These are phyloP conservation scores for Apiospora hydei DNA, from an alignment of 2,329 filamentous ascomycete species.

Conservation along the genomic window DNA sequence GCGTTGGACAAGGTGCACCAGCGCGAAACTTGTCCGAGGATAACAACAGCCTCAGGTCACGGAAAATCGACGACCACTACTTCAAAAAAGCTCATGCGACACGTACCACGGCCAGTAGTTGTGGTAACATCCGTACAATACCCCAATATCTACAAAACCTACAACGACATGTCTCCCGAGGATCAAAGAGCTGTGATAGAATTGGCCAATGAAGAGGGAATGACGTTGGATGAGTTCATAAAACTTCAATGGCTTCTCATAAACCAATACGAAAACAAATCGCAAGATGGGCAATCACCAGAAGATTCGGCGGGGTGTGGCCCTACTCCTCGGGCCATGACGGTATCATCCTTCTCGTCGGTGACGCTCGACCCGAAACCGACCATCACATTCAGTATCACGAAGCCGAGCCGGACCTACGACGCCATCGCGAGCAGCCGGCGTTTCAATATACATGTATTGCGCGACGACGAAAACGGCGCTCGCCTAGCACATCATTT, in stretches of 20 bases:
- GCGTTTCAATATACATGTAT: constrained; percentile 63
- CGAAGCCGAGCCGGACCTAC: constrained; percentile 62
- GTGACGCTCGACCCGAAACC: constrained; percentile 60
- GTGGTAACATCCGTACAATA: constrained; percentile 21
- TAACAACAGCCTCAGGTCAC: not conserved
- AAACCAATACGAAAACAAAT: not conserved
- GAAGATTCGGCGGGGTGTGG: constrained; percentile 1
- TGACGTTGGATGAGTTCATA: too few relatives aligned
- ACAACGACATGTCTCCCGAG: too few relatives aligned
- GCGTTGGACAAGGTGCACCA: not conserved
- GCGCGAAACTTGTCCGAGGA: not conserved
- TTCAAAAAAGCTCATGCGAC: constrained; percentile 17
- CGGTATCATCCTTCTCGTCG: constrained; percentile 67
- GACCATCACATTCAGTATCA: constrained; percentile 64
- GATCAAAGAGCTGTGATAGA: too few relatives aligned
- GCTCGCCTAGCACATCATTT: constrained; percentile 60
- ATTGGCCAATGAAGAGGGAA: too few relatives aligned
- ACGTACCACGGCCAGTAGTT: constrained; percentile 12
- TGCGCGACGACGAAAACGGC: constrained; percentile 55
- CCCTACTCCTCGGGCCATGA: constrained; percentile 57
- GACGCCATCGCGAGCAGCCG: constrained; percentile 54
- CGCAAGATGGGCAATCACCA: not conserved
- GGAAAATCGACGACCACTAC: not conserved
- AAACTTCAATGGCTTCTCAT: too few relatives aligned
- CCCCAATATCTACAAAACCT: not conserved